Base-by-base conservation (phyloP, 176 grass and related monocot genomes). In the barley (Hordeum vulgare) region DNA sequence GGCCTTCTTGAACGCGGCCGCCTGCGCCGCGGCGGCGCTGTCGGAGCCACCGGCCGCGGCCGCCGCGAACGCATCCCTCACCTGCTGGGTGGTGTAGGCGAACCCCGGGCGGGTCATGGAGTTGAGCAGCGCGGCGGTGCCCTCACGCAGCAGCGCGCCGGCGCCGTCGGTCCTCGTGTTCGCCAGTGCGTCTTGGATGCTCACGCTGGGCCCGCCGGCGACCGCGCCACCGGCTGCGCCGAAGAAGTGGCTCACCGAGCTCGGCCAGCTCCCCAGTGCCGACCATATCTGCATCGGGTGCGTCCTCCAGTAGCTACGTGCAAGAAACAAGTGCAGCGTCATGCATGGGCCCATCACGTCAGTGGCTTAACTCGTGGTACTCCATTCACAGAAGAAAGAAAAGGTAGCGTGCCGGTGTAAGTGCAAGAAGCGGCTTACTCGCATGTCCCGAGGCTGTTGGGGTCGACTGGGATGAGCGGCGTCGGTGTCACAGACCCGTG, bases 121-220 rank as follows among this genome's bases (percentile, higher is more conserved):
- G 85, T 97, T 97, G 80, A 97, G 87, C 87, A 97, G 80, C 3
- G 94, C 85, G 2, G 94, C 94, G 4, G 94, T 77, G 60, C 87
- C 94, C 90, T 97, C 94, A 7, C 94, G 80, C 12, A 84, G 82
- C 24, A 97, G 88, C 34, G 85, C 89, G 24, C 94, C 91, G 6
- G 91, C 18, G 61, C 90, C 92, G 64, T 94, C 95, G 11, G 74
- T 21, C 6, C 92, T 74, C 8, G 88, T 85, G 88, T 89, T 97
- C 2, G 75, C 78, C 63, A 97, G 78, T 54, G 92, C 92, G 66
- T 92, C 90, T 31, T 82, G 85, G 78, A 97, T 74, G 85, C 86
- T 97, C 47, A 91, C 37, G 68, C 60, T 77, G 4, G 66, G 8
- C 8, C 87, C 88, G 20, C 83, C 89, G 14, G 70, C 44, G 34